Evolutionary conservation across 148 eudicot genomes (phyloP).

Genomic region (Nyssa sinensis): DNA sequence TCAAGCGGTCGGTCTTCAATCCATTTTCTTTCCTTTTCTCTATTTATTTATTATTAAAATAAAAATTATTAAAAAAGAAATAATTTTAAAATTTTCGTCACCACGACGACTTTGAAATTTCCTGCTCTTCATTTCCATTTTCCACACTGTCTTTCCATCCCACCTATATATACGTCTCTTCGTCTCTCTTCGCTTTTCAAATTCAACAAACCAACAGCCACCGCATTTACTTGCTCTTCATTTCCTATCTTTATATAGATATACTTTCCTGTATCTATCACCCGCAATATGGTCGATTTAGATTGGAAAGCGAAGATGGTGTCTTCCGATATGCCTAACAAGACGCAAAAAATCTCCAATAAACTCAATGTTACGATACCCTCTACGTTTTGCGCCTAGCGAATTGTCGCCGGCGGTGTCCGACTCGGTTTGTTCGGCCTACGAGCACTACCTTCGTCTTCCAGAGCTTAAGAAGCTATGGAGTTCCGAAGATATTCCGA

Average conservation of each 20-base stretch:
- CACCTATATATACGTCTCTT: slow-evolving; percentile 25
- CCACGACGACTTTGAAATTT: slow-evolving; percentile 14
- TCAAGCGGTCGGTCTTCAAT: neutral
- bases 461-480: slow-evolving; percentile 62
- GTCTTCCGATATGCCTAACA: slow-evolving; percentile 32
- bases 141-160: slow-evolving; percentile 25
- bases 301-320: slow-evolving; percentile 60
- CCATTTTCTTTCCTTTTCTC: neutral
- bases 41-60: neutral
- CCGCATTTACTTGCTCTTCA: neutral
- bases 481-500: slow-evolving; percentile 44
- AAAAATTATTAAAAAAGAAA: neutral
- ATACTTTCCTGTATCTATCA: neutral
- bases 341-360: slow-evolving; percentile 29
- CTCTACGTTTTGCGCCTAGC: slow-evolving; percentile 10
- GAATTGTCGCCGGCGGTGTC: slow-evolving; percentile 53
- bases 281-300: slow-evolving; percentile 56
- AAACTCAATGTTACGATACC: slow-evolving; percentile 37
- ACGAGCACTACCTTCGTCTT: slow-evolving; percentile 61
- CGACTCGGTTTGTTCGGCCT: slow-evolving; percentile 53
- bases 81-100: neutral
- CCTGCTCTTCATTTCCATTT: neutral
- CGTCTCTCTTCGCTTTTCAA: neutral
- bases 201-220: neutral
- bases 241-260: neutral